Base-by-base conservation (phyloP, 495 filamentous ascomycete genomes). In the Rusavskia elegans region DNA sequence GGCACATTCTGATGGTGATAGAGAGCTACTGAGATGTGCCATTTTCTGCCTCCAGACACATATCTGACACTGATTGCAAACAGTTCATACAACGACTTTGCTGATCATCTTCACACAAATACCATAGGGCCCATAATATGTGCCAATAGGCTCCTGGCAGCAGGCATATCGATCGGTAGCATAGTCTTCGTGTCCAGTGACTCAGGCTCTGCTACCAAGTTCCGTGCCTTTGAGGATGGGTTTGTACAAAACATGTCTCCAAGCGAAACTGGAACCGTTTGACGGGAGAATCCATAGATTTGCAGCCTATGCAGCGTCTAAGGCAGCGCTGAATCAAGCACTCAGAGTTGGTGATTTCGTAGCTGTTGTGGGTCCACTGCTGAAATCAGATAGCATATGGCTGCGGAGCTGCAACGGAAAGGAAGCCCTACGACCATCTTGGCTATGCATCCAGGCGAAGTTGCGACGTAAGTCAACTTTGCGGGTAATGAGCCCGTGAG, bases 291-390 rank as follows among this genome's bases (percentile, higher is more conserved):
- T 9, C n/a, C 29, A 6, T 39, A 63, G 65, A 11, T 78, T 79
- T 53, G 76, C 71, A 7, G 77, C 76, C 7, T 80, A 78, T 58
- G 69, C 71, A 7, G 74, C 74, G 0, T 75, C 72, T 5, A 79
- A 80, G 59, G 69, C 74, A n/a, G 77, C 76, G 0, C 59, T 80
- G 45, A 80, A 80, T 58, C 72, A 77, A 56, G 71, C 67, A 39
- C 60, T 78, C 2, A 56, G 76, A 13, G 67, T 70, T 55, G 37
- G 53, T 41, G 16, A 0, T 14, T n/a, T 19, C 17, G 23, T 17
- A 36, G 13, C 35, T 41, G 14, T 14, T 16, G 3, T 14, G 8
- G 29, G 5, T 21, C 14, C 32, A 27, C 36, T 46, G 41, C 44
- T 61, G 19, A 58, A 4, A 17, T 16, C 11, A 27, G 11, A 45